Evolutionary conservation across 192 early-diverging fungal genomes (phyloP).

Genomic region (Linnemannia zychae): DNA sequence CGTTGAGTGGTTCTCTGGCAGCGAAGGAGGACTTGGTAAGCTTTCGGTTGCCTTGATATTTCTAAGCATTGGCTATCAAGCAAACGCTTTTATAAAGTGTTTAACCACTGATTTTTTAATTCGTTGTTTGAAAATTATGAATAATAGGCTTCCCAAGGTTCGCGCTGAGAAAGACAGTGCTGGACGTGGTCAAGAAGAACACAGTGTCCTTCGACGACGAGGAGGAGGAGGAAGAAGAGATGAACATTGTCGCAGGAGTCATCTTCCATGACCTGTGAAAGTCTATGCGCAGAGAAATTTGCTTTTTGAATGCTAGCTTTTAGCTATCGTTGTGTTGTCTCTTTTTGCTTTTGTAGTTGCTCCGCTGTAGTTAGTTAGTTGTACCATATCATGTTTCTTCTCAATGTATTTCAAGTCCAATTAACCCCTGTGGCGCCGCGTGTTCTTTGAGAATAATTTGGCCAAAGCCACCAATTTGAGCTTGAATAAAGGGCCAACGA

Average conservation of each 20-base stretch:
- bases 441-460: no score
- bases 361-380: no score
- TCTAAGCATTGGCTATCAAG: background rate
- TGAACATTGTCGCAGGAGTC: slow-evolving; percentile 46
- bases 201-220: slow-evolving; percentile 29
- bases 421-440: no score
- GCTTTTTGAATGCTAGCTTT: background rate
- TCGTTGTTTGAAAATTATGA: background rate
- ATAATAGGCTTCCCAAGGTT: slow-evolving; percentile 47
- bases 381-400: no score
- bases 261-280: slow-evolving; percentile 44
- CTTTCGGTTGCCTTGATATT: background rate
- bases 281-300: background rate
- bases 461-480: no score
- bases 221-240: slow-evolving; percentile 22
- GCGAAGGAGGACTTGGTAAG: slow-evolving; percentile 53
- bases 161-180: slow-evolving; percentile 39
- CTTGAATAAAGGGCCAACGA: no score
- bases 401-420: no score
- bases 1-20: slow-evolving; percentile 52
- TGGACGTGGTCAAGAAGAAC: slow-evolving; percentile 31
- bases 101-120: background rate
- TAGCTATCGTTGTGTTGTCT: background rate
- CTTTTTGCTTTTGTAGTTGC: no score
- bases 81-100: background rate